These are phyloP conservation scores for Maudiozyma turicensis DNA, from an alignment of 805 yeast species.

Conservation along the genomic window DNA sequence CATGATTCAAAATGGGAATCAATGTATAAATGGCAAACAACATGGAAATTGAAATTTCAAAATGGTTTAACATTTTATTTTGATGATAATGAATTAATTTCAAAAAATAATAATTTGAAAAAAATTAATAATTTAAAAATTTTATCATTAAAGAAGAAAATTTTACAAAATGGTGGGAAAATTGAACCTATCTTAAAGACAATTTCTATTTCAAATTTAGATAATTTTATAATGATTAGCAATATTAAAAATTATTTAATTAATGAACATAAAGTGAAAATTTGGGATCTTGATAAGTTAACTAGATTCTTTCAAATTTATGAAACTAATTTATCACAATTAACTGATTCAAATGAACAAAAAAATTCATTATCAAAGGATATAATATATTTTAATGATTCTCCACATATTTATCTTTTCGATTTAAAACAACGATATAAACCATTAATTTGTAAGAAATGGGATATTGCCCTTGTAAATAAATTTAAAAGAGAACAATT, in stretches of 20 bases:
- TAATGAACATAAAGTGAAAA: slow-evolving; percentile 51
- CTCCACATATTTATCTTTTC: slow-evolving; percentile 59
- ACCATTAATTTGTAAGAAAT: slow-evolving; percentile 73
- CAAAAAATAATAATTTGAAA: background rate
- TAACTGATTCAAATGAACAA: background rate
- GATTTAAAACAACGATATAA: slow-evolving; percentile 65
- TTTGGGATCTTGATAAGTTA: slow-evolving; percentile 82
- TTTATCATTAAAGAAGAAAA: slow-evolving; percentile 20
- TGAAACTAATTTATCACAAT: slow-evolving; percentile 28
- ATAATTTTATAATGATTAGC: slow-evolving; percentile 3
- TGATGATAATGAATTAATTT: slow-evolving; percentile 31
- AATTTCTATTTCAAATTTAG: background rate
- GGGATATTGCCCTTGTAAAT: slow-evolving; percentile 36
- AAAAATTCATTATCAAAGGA: background rate
- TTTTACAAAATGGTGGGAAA: slow-evolving; percentile 37
- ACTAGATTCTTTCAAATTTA: slow-evolving; percentile 62
- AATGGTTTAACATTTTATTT: slow-evolving; percentile 45
- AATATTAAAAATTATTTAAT: slow-evolving; percentile 22
- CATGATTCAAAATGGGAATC: slow-evolving; percentile 24
- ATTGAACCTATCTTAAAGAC: background rate
- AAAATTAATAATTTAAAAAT: slow-evolving; percentile 11
- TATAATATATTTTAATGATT: slow-evolving; percentile 3
- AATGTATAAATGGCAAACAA: slow-evolving; percentile 45
- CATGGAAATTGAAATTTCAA: slow-evolving; percentile 51
- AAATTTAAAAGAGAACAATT: slow-evolving; percentile 25